Evolutionary conservation across 768 basidiomycete genomes (phyloP).

Genomic region (Auriscalpium microsporum): DNA sequence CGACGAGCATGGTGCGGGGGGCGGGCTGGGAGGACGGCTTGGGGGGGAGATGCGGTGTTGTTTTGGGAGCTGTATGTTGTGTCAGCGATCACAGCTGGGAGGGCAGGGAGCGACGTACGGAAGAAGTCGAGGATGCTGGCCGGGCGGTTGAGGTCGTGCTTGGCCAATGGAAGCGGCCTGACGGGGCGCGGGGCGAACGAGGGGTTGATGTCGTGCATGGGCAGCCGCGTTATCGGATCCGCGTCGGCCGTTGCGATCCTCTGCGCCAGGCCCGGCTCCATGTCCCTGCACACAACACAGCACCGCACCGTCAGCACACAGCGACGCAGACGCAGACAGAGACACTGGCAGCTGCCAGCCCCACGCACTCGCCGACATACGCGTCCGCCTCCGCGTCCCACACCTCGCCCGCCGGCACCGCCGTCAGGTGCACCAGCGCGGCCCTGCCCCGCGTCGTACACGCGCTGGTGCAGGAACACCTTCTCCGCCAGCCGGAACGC

Average conservation of each 20-base stretch:
- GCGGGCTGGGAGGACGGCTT: conserved; percentile 6
- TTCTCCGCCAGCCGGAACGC: conserved; percentile 78
- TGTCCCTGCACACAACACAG: conserved; percentile 43
- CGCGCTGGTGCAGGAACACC: conserved; percentile 88
- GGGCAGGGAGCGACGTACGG: conserved; percentile 31
- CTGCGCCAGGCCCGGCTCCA: conserved; percentile 57
- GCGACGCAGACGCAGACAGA: not conserved
- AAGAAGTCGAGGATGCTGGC: conserved; percentile 53
- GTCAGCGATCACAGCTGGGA: not conserved
- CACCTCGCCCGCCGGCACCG: conserved; percentile 39
- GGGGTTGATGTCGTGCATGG: conserved; percentile 77
- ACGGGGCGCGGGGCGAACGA: conserved; percentile 45
- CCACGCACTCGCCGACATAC: conserved; percentile 61
- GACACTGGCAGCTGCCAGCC: too few relatives aligned
- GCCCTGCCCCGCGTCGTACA: conserved; percentile 68
- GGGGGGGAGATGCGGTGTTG: not conserved
- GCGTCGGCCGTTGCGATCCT: conserved; percentile 58
- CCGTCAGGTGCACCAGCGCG: conserved; percentile 64
- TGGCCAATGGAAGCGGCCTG: conserved; percentile 31
- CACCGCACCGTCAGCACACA: conserved; percentile 5
- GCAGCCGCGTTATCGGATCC: conserved; percentile 58
- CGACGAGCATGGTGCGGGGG: conserved; percentile 22
- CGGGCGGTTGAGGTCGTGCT: conserved; percentile 9
- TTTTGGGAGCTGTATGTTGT: conserved; percentile 7
- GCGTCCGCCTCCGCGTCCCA: conserved; percentile 57